phyloP scores from a whole-genome alignment of 2,329 filamentous ascomycete species.

The Thelonectria discophora region DNA sequence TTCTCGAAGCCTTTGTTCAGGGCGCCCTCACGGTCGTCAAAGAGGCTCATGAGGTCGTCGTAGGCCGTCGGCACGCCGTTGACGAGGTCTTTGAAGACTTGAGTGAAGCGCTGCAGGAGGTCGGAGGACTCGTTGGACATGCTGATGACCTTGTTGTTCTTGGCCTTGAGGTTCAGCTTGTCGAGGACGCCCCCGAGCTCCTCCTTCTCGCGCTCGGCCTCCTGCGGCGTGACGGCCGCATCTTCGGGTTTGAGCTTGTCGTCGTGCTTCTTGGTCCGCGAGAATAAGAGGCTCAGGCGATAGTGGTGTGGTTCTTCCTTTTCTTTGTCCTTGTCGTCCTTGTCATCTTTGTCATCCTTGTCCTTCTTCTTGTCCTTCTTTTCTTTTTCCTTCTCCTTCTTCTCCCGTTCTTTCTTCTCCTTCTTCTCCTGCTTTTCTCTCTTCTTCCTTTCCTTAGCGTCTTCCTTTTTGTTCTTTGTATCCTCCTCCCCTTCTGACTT shows the following conservation, averaged over 20 bases:
- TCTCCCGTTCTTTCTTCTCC: constrained; percentile 47
- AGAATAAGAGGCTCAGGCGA: constrained; percentile 49
- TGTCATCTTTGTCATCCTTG: constrained; percentile 46
- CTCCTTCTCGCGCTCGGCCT: constrained; percentile 64
- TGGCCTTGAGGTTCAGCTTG: constrained; percentile 81
- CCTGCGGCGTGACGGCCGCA: constrained; percentile 51
- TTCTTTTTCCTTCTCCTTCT: constrained; percentile 48
- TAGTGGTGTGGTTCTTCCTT: constrained; percentile 47
- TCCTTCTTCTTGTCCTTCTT: constrained; percentile 46
- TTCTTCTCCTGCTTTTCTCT: constrained; percentile 16
- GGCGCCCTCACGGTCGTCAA: constrained; percentile 69
- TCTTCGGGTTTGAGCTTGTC: constrained; percentile 48
- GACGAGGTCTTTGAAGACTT: constrained; percentile 90
- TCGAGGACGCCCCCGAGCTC: constrained; percentile 85
- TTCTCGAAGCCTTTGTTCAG: constrained; percentile 69
- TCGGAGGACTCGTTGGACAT: constrained; percentile 86
- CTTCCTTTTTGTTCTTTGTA: constrained; percentile 39
- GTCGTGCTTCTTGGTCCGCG: constrained; percentile 52
- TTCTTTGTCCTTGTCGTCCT: constrained; percentile 43
- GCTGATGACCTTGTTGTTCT: constrained; percentile 86
- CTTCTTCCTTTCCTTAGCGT: constrained; percentile 44
- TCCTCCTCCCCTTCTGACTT: constrained; percentile 36
- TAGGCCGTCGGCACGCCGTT: constrained; percentile 95
- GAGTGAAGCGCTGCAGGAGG: constrained; percentile 83
- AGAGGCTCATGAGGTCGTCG: constrained; percentile 76